These are phyloP conservation scores for Tetrahymena malaccensis DNA, from an alignment of 73 alveolate species.

Conservation along the genomic window DNA sequence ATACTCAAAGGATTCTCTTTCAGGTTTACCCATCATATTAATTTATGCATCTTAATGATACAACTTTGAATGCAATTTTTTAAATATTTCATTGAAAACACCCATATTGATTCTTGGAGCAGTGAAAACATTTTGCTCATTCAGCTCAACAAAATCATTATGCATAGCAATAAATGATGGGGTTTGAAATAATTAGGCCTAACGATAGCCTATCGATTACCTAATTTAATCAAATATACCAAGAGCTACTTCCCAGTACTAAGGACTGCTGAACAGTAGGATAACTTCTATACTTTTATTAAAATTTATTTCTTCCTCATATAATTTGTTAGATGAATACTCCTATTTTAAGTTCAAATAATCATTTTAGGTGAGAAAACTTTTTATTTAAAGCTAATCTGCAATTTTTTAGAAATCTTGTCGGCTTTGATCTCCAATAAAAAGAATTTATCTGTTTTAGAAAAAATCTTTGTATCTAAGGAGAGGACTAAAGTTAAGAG, in stretches of 20 bases:
- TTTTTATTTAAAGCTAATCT: neutral
- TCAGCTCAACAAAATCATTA: neutral
- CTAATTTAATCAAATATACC: neutral
- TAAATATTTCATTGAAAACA: neutral
- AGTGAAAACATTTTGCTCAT: neutral
- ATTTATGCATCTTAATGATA: neutral
- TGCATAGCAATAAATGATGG: neutral
- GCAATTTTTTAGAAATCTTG: neutral
- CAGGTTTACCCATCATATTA: neutral
- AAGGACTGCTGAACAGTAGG: neutral
- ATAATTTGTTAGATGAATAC: neutral
- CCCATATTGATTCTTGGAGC: neutral
- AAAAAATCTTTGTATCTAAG: neutral
- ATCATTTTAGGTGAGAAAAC: neutral
- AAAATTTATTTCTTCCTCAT: neutral
- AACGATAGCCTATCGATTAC: neutral
- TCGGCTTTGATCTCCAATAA: neutral
- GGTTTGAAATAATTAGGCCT: neutral
- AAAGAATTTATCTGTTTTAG: neutral
- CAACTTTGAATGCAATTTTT: neutral
- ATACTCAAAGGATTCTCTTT: neutral
- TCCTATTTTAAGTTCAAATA: neutral
- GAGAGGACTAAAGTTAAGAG: neutral
- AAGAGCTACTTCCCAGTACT: neutral
- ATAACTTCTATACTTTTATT: neutral